Evolutionary conservation across 1,284 basidiomycete species (phyloP).

Genomic region (Fomitopsis schrenkii): DNA sequence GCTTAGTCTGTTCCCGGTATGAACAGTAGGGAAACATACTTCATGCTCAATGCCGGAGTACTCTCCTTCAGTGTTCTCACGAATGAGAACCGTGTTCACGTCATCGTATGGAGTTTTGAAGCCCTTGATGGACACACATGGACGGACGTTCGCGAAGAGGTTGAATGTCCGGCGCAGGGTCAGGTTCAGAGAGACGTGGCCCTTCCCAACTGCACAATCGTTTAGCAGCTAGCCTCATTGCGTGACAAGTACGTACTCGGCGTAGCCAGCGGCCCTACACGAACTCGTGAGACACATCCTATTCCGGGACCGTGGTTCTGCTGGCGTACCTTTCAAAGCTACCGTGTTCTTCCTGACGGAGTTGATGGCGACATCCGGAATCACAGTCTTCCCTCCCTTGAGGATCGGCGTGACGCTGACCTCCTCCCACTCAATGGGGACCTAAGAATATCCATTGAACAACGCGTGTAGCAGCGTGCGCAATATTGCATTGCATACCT

Average conservation of each 20-base stretch:
- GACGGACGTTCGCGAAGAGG: slow-evolving; percentile 97
- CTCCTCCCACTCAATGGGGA: slow-evolving; percentile 98
- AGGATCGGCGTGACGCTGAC: slow-evolving; percentile 94
- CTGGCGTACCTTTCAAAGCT: slow-evolving; percentile 83
- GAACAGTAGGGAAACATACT: slow-evolving; percentile 36
- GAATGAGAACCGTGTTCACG: slow-evolving; percentile 97
- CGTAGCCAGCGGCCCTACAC: slow-evolving; percentile 83
- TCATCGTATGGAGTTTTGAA: slow-evolving; percentile 99
- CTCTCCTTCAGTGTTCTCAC: slow-evolving; percentile 99
- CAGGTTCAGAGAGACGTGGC: slow-evolving; percentile 97
- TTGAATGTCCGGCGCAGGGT: slow-evolving; percentile 97
- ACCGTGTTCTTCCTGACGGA: slow-evolving; percentile 98
- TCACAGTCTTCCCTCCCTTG: slow-evolving; percentile 94
- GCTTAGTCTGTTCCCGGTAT: slow-evolving; percentile 6
- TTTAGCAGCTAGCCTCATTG: background rate
- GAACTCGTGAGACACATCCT: background rate
- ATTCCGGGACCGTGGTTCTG: background rate
- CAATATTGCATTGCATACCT: slow-evolving; percentile 38
- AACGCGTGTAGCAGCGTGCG: background rate
- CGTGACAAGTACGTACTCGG: slow-evolving; percentile 76
- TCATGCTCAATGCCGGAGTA: slow-evolving; percentile 99
- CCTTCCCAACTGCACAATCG: slow-evolving; percentile 84
- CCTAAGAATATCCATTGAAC: slow-evolving; percentile 43
- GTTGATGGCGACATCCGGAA: slow-evolving; percentile 88
- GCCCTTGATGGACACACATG: slow-evolving; percentile 93